phyloP scores from a whole-genome alignment of 306 rosid species.

The Argentina anserina region DNA sequence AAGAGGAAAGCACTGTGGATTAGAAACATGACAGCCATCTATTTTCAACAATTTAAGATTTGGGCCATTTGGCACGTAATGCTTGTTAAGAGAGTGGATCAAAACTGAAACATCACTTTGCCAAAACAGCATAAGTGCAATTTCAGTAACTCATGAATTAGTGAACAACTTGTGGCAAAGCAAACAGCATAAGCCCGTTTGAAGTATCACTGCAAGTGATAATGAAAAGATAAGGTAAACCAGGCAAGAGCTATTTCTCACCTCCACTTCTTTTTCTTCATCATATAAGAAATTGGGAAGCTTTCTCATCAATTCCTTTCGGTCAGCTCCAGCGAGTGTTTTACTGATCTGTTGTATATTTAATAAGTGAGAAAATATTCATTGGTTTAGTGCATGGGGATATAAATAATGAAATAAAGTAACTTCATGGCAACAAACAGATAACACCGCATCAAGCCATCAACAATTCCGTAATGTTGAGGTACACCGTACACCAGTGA shows the following conservation, averaged over 20 bases:
- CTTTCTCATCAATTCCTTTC: slow-evolving; percentile 88
- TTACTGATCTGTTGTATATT: slow-evolving; percentile 72
- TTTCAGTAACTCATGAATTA: not conserved
- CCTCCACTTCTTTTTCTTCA: slow-evolving; percentile 96
- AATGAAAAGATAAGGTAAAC: slow-evolving; percentile 7
- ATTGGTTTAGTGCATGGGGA: slow-evolving; percentile 7
- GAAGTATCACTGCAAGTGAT: slow-evolving; percentile 14
- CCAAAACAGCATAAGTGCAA: slow-evolving; percentile 8
- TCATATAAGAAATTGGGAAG: slow-evolving; percentile 92
- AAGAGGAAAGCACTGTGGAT: not conserved
- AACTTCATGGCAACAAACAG: not conserved
- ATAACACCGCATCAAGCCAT: not conserved
- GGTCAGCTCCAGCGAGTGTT: slow-evolving; percentile 75
- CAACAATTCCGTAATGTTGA: not conserved
- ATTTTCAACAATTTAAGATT: not conserved
- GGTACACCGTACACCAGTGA: not conserved
- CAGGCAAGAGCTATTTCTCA: slow-evolving; percentile 31
- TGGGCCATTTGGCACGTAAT: not conserved
- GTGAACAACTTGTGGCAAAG: not conserved
- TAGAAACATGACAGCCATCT: not conserved
- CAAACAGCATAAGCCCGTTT: not conserved
- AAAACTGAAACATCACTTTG: slow-evolving; percentile 3
- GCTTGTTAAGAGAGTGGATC: not conserved
- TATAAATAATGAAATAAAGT: slow-evolving; percentile 9
- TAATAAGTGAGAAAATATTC: not conserved